Base-by-base conservation (phyloP, 352 stramenopile genomes). In the Lagenidium giganteum region DNA sequence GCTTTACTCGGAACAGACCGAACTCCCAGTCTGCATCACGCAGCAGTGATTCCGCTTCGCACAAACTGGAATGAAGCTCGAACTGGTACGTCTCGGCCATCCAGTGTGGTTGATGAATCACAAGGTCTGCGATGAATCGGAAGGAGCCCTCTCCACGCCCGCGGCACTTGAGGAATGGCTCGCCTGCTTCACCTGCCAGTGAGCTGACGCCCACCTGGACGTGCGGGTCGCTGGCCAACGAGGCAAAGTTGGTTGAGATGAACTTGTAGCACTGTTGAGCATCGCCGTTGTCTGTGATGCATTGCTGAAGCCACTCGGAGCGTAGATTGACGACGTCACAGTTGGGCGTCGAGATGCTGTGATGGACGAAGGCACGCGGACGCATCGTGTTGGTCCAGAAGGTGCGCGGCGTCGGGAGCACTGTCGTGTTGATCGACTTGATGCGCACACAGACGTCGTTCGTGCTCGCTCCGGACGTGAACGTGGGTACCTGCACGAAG, bases 291-390 rank as follows among this genome's bases (percentile, higher is more conserved):
- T 22, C 23, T 4, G 29, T 14, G 1, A 61, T 18, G 20, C 48
- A 51, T 2, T 22, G 3, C 2, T 47, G 35, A 16, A 34, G 40
- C 50, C 50, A 61, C 5, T 17, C 30, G 8, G 23, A 9, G 24
- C 37, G 33, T 24, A 65, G 30, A 23, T 54, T 65, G 44, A 65
- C 29, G 16, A 57, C 33, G 4, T 23, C 11, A 27, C 56, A 65
- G 7, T 45, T 21, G 3, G 60, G 64, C 0, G 60, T 43, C 7
- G 64, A 74, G 16, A 74, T 68, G 42, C 60, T 70, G 51, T 60
- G 57, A n/a, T n/a, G n/a, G 13, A 52, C 28, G 39, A 51, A 60
- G 12, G 61, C 50, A 30, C 66, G 52, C 24, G 40, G 38, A 8
- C 59, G 55, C 0, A 59, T 44, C 14, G 49, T 17, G 3, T 62